These are phyloP conservation scores for Suhomyces bribrorum DNA, from an alignment of 1,139 yeast species.

Conservation along the genomic window DNA sequence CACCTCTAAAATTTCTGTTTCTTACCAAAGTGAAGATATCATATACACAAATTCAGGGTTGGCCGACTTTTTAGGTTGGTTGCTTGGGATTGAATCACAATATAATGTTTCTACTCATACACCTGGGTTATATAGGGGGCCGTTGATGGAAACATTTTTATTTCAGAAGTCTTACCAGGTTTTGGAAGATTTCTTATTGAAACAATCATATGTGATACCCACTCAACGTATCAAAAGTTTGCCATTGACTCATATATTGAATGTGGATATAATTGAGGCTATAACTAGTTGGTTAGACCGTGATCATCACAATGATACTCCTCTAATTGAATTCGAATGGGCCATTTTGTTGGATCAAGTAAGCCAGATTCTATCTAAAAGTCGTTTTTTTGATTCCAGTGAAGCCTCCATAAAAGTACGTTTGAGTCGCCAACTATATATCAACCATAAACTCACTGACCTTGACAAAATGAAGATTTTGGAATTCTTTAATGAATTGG, in stretches of 20 bases:
- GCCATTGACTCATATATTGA: neutral
- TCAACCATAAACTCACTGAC: neutral
- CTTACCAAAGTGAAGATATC: conserved; percentile 3
- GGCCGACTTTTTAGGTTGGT: conserved; percentile 46
- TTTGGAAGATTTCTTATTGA: conserved; percentile 15
- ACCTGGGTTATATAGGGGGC: conserved; percentile 11
- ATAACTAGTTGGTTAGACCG: neutral
- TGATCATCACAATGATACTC: neutral
- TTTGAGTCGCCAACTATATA: neutral
- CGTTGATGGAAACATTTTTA: conserved; percentile 12
- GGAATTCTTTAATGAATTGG: neutral
- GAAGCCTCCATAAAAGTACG: neutral
- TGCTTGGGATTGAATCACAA: conserved; percentile 27
- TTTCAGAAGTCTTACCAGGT: conserved; percentile 6
- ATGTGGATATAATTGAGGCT: neutral
- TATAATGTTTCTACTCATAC: neutral
- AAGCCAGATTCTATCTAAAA: neutral
- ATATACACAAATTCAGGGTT: conserved; percentile 20
- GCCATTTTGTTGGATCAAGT: neutral
- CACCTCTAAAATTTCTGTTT: conserved; percentile 37
- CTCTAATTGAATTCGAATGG: neutral
- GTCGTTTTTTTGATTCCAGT: neutral
- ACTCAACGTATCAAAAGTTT: no score
- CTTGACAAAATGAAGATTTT: neutral
- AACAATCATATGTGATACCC: no score